Percentiles rank a stretch among this genome's conserved stretches.
Conservation (phyloP, 192 early-diverging fungal genomes). For the Helicostylum pulchrum region DNA sequence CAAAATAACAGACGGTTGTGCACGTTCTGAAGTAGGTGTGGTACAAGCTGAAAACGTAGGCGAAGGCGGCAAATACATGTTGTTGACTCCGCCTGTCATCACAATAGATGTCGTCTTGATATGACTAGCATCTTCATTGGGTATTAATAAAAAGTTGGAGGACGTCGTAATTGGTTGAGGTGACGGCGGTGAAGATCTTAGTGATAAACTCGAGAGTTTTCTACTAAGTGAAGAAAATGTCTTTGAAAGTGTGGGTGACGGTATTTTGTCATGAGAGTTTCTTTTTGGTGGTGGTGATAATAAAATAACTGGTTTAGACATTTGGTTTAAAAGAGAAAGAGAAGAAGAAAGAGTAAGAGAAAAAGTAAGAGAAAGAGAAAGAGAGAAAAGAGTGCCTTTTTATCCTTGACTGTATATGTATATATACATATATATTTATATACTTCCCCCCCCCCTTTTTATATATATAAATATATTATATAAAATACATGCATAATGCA, state of each 20-base stretch:
- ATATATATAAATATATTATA: too few species aligned
- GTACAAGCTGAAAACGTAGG: background rate
- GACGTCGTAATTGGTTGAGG: background rate
- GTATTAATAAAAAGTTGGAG: too few species aligned
- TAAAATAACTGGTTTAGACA: slow-evolving; percentile 8
- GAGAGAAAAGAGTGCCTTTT: background rate
- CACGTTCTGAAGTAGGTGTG: background rate
- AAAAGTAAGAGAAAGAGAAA: background rate
- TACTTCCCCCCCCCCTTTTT: background rate
- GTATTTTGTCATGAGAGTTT: background rate
- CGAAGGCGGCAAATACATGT: background rate
- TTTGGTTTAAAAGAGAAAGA: background rate
- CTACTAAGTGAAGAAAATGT: slow-evolving; percentile 1
- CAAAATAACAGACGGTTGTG: slow-evolving; percentile 1
- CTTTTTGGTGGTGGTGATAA: slow-evolving; percentile 10
- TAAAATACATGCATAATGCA: too few species aligned
- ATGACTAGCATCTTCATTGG: too few species aligned
- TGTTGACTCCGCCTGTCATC: too few species aligned
- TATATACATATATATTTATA: background rate
- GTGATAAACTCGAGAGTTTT: slow-evolving; percentile 9
- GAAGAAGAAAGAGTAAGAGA: background rate
- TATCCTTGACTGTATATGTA: background rate
- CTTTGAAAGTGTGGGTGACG: background rate
- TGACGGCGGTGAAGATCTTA: background rate
- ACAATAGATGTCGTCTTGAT: too few species aligned